Percentiles rank a stretch among this genome's conserved stretches.
These are phyloP conservation scores for Lolium rigidum DNA, from an alignment of 176 grass and related monocot species.

Conservation along the genomic window DNA sequence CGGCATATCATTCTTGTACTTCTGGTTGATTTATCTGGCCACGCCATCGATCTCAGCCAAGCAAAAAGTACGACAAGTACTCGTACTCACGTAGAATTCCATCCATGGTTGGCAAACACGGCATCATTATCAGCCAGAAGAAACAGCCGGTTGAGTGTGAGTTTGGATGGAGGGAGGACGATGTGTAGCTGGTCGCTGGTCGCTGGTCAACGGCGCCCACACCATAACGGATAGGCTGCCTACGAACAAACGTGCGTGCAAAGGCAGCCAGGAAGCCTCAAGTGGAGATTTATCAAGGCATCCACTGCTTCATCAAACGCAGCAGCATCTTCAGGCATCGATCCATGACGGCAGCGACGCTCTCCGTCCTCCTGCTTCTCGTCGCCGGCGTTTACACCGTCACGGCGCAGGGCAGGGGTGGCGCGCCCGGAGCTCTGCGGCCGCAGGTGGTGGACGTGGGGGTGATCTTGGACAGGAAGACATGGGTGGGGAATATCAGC, in stretches of 20 bases:
- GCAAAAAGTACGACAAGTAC: slow-evolving; percentile 3
- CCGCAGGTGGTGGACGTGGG: slow-evolving; percentile 61
- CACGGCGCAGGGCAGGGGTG: neutral
- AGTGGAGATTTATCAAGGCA: too few species aligned
- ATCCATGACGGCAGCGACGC: slow-evolving; percentile 31
- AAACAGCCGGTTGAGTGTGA: neutral
- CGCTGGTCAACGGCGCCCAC: neutral
- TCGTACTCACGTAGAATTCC: neutral
- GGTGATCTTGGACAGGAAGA: slow-evolving; percentile 61
- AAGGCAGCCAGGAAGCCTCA: neutral
- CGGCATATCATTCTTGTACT: neutral
- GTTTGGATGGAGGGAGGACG: neutral
- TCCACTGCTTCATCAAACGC: neutral
- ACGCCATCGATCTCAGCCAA: neutral
- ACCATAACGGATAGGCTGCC: neutral
- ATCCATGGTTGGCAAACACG: neutral
- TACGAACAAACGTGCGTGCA: neutral
- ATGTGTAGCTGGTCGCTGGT: neutral
- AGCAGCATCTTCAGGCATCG: neutral
- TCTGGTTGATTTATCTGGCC: neutral
- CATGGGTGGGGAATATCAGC: slow-evolving; percentile 66
- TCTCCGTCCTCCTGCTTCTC: slow-evolving; percentile 20
- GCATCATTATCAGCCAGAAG: neutral
- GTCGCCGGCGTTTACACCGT: neutral
- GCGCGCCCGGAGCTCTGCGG: neutral